These are phyloP conservation scores for Aquilaria agallochum DNA, from an alignment of 441 rosid species.

Conservation along the genomic window DNA sequence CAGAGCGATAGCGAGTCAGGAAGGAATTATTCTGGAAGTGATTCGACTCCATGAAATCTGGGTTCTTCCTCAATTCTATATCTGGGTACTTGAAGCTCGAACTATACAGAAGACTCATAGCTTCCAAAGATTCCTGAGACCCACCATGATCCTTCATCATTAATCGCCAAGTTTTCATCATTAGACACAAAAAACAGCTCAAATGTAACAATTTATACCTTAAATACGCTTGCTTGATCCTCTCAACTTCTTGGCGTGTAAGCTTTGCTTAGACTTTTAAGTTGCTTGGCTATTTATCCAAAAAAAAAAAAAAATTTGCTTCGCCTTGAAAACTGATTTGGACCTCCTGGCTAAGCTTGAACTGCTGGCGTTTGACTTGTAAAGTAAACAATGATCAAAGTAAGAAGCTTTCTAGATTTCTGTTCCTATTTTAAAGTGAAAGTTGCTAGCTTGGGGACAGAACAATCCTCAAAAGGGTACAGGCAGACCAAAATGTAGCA, in stretches of 20 bases:
- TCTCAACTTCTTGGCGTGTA: constrained; percentile 9
- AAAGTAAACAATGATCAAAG: not conserved
- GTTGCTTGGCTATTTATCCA: constrained; percentile 1
- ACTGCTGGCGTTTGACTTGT: too few species aligned
- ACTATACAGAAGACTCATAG: constrained; percentile 42
- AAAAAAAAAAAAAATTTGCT: not conserved
- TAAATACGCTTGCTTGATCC: constrained; percentile 14
- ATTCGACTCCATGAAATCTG: constrained; percentile 32
- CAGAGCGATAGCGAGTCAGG: constrained; percentile 33
- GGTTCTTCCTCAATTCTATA: constrained; percentile 31
- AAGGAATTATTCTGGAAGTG: constrained; percentile 24
- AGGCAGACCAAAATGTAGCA: too few species aligned
- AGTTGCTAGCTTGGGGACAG: too few species aligned
- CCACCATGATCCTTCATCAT: constrained; percentile 14
- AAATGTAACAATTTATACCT: constrained; percentile 4
- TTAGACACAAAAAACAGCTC: not conserved
- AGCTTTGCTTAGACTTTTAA: constrained; percentile 11
- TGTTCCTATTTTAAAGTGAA: not conserved
- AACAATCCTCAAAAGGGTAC: too few species aligned
- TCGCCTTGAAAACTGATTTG: not conserved
- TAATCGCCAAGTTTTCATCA: constrained; percentile 1
- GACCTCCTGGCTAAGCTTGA: too few species aligned
- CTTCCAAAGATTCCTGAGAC: constrained; percentile 19
- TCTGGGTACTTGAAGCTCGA: constrained; percentile 30
- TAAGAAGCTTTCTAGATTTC: constrained; percentile 12